Evolutionary conservation across 257 asterid genomes (phyloP), one percentile per base, ranked within the genome.

Genomic region (Galeopsis tetrahit): DNA sequence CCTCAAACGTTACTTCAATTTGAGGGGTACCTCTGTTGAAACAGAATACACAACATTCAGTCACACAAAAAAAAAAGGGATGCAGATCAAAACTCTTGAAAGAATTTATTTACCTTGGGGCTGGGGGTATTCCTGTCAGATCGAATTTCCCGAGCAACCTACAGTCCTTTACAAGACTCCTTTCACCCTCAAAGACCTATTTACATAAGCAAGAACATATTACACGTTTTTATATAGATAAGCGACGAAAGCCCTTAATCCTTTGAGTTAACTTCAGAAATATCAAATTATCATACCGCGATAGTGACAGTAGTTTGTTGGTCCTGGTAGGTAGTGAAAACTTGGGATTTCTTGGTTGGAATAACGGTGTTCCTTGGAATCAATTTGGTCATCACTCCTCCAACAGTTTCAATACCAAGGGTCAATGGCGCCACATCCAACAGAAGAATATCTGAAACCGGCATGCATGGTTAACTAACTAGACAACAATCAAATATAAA

Each of bases 301-400:
- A 91, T 94, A 42, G 97, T 73, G 68, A 94, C 99, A 0, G 92
- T 85, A 51, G 99, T 91, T 75, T 94, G 99, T 78, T 94, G 99
- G 70, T 94, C 99, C 78, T 94, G 99, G 92, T 94, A 94, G 38
- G 99, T 91, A 3, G 99, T 94, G 78, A 94, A 94, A 61, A 88
- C 96, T 82, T 94, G 99, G 36, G 99, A 94, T 67, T 94, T 94
- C 73, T 94, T 91, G 66, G 98, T 90, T 33, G 99, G 99, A 66
- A 94, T 88, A 48, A 90, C 98, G 0, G 97, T 94, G 86, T 94
- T 94, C 75, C 97, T 88, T 17, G 99, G 99, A 70, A 94, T 94
- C 87, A 94, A 90, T 83, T 91, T 94, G 83, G 99, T 94, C 99
- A 94, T 94, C 66, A 91, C 99, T 35, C 98, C 99, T 34, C 98